Evolutionary conservation across 345 rosid species (phyloP), one percentile per base, ranked within the genome.

Genomic region (Xanthoceras sorbifolium): DNA sequence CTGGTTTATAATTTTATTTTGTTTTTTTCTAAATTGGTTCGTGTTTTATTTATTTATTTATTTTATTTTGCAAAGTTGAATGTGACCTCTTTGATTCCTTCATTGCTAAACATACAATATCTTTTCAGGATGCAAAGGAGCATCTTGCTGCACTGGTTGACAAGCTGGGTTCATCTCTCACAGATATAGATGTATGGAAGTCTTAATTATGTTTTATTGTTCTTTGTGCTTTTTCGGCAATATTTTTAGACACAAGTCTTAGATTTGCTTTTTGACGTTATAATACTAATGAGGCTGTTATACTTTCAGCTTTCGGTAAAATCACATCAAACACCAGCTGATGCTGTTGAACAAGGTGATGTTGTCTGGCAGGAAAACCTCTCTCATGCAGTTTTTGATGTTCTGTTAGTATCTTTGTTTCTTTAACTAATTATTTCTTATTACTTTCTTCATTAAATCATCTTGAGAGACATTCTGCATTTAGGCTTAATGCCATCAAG

Each of bases 281-380:
- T 70, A 66, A 46, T 59, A 29, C 85, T 87, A 73, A 82, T 73
- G 76, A 74, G 60, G 81, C 57, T 82, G 36, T 83, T 82, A 75
- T 40, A 64, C 77, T 89, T 83, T 80, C 98, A 96, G 99, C 73
- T 92, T 76, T 89, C 92, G 50, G 89, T 88, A 82, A 89, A 86
- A 84, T 89, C 95, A 73, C 83, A 85, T 5, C 89, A 82, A 48
- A 67, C 88, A 40, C 84, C 86, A 48, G 88, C 84, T 87, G 97
- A 90, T 79, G 85, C 90, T 82, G 91, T 90, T 73, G 99, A 96
- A 85, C 97, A 91, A 93, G 98, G 99, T 96, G 89, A 90, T 87
- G 82, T 84, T 88, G 86, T 81, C 71, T 85, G 84, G 84, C 80
- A 71, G 83, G 89, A 86, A 83, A 72, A 78, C 83, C 75, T 89